Evolutionary conservation across 2,329 filamentous ascomycete genomes (phyloP), one percentile per base, ranked within the genome.

Genomic region (Aurifilum marmelostoma): DNA sequence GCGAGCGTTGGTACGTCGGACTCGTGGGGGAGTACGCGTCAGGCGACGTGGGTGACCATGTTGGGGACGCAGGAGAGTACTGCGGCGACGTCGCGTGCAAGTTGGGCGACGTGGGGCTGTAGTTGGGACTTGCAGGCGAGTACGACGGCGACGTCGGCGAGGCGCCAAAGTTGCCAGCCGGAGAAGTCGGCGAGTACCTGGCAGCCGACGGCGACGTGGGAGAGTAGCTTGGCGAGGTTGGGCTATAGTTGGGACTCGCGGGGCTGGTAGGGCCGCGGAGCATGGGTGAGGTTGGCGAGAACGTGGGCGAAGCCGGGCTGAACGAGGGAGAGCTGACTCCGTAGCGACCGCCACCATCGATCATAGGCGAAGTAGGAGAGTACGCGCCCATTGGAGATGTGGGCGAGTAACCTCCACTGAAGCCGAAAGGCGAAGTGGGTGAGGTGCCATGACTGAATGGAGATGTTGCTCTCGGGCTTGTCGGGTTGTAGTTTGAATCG

Each of bases 81-180:
- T 84, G 85, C n/a, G 84, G 88, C 71, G 88, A 86, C 41, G 87
- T 83, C 14, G 84, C 78, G 76, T 78, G 83, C 74, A 85, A 79
- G 76, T 84, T 87, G 73, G 84, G 89, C 65, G 87, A 90, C 3
- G 89, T 88, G n/a, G 89, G 90, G 75, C 88, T 91, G 80, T 92
- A 93, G 75, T 85, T 89, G 67, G 91, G 90, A 73, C 88, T 91
- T 7, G 89, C 89, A 3, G 90, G 89, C 3, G 89, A 90, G 79
- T 92, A 93, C 71, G 84, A 88, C 50, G 91, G 91, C 56, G 91
- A 93, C 1, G 91, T 91, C 2, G 91, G 91, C 65, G 91, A 93
- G 76, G 89, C 90, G 29, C 69, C 69, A 21, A 67, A 71, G 82
- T 92, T 93, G 76, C 85, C 84, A 16, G 82, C 82, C 56, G 93